phyloP scores from a whole-genome alignment of 805 yeast genomes.

The Metschnikowia reukaufii region DNA sequence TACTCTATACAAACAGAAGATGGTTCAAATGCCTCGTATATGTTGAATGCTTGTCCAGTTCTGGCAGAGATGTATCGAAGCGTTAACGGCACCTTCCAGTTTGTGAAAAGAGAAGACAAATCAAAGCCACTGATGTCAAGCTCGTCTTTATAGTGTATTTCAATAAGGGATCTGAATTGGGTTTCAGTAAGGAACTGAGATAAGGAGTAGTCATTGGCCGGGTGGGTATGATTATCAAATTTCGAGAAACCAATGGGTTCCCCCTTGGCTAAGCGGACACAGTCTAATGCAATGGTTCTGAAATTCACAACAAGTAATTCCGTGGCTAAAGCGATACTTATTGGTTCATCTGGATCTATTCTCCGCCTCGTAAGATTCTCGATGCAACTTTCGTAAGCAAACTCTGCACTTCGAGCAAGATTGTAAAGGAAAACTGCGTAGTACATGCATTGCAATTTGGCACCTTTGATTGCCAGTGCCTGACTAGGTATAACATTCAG shows the following conservation, averaged over 20 bases:
- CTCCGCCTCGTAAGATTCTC: conserved; percentile 49
- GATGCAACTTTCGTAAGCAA: conserved; percentile 43
- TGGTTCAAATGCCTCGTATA: conserved; percentile 38
- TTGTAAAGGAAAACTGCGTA: conserved; percentile 46
- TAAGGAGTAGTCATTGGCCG: conserved; percentile 8
- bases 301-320: conserved; percentile 39
- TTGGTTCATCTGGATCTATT: conserved; percentile 48
- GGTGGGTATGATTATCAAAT: conserved; percentile 31
- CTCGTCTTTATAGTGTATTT: conserved; percentile 15
- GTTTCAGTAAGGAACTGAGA: conserved; percentile 12
- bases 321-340: conserved; percentile 42
- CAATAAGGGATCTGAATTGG: conserved; percentile 12
- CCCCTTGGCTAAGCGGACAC: conserved; percentile 47
- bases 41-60: conserved; percentile 45
- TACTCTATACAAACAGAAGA: conserved; percentile 53
- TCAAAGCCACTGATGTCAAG: conserved; percentile 23
- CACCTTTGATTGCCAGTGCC: conserved; percentile 45
- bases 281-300: conserved; percentile 42
- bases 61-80: conserved; percentile 56
- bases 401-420: conserved; percentile 17
- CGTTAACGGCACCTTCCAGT: conserved; percentile 59
- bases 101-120: conserved; percentile 28
- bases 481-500: conserved; percentile 47
- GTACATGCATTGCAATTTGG: conserved; percentile 60
- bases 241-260: conserved; percentile 38